These are phyloP conservation scores for Zarea fungicola DNA, from an alignment of 2,329 filamentous ascomycete species.

Conservation along the genomic window DNA sequence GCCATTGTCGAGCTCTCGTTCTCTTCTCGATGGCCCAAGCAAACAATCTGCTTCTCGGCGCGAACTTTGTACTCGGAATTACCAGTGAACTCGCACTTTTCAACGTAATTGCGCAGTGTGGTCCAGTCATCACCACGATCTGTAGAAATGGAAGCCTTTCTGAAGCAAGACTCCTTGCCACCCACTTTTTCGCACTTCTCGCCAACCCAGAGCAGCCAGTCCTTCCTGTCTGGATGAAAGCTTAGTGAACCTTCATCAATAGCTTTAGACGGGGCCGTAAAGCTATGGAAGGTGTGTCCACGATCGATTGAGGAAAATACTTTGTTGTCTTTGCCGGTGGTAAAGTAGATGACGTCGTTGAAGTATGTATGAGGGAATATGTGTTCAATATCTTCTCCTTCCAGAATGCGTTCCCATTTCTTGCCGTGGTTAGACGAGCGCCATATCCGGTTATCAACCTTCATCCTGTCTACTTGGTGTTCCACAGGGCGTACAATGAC, in stretches of 20 bases:
- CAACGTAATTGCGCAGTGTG: slow-evolving; percentile 65
- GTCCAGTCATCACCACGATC: slow-evolving; percentile 81
- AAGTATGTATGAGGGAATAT: slow-evolving; percentile 77
- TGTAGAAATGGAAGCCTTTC: slow-evolving; percentile 68
- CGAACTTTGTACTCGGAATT: slow-evolving; percentile 52
- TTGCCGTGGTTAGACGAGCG: slow-evolving; percentile 85
- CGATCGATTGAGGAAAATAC: slow-evolving; percentile 80
- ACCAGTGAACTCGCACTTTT: slow-evolving; percentile 82
- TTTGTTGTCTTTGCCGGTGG: slow-evolving; percentile 56
- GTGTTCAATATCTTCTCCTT: slow-evolving; percentile 61
- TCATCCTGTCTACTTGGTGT: slow-evolving; percentile 22
- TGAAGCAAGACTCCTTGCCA: slow-evolving; percentile 56
- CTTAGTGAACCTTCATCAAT: slow-evolving; percentile 45
- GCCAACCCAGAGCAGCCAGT: slow-evolving; percentile 92
- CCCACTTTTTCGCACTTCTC: slow-evolving; percentile 57
- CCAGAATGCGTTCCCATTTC: slow-evolving; percentile 67
- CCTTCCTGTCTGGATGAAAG: slow-evolving; percentile 80
- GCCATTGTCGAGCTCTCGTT: slow-evolving; percentile 56
- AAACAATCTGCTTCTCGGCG: slow-evolving; percentile 52
- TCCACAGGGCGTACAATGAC: slow-evolving; percentile 50
- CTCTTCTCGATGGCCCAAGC: slow-evolving; percentile 51
- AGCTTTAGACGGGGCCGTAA: slow-evolving; percentile 60
- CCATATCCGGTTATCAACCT: slow-evolving; percentile 55
- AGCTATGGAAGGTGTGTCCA: slow-evolving; percentile 66
- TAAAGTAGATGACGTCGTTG: slow-evolving; percentile 81